Evolutionary conservation across 1,284 basidiomycete genomes (phyloP).

Genomic region (Papiliotrema flavescens): DNA sequence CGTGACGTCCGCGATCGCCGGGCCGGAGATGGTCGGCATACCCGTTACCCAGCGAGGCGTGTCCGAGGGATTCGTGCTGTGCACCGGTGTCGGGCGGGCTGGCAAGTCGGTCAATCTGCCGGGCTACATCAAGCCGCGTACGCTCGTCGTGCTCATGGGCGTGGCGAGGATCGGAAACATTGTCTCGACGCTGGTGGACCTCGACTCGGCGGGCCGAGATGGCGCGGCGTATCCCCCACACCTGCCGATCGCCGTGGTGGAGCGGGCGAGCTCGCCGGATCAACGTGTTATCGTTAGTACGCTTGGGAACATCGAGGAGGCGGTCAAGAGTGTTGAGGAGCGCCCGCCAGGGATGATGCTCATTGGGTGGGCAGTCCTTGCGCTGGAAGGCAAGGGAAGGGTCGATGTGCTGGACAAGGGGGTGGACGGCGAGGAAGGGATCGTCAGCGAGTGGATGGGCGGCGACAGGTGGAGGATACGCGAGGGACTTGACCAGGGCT

Average conservation of each 20-base stretch:
- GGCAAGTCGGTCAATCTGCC: constrained; percentile 82
- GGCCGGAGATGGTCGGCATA: constrained; percentile 81
- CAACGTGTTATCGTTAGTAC: constrained; percentile 83
- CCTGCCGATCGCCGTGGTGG: constrained; percentile 86
- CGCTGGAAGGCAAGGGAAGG: constrained; percentile 54
- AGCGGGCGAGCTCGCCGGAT: constrained; percentile 86
- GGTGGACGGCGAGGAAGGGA: constrained; percentile 27
- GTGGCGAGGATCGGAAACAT: constrained; percentile 78
- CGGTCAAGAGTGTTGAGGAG: constrained; percentile 77
- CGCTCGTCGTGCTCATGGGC: constrained; percentile 87
- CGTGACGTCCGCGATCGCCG: constrained; percentile 81
- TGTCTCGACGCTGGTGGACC: constrained; percentile 57
- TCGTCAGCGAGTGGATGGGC: constrained; percentile 26
- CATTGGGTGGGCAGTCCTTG: constrained; percentile 75
- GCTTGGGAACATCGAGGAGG: constrained; percentile 65
- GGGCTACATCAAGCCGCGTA: constrained; percentile 76
- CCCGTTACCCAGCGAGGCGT: constrained; percentile 95
- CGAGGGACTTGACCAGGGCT: constrained; percentile 26
- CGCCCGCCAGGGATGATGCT: constrained; percentile 94
- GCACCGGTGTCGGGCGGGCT: constrained; percentile 85
- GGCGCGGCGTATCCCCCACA: constrained; percentile 69
- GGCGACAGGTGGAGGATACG: constrained; percentile 22
- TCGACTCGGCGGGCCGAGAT: constrained; percentile 30
- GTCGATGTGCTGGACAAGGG: constrained; percentile 53
- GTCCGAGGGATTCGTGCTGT: constrained; percentile 81